phyloP scores from a whole-genome alignment of 176 grass and related monocot species.

The Elymus sibiricus region DNA sequence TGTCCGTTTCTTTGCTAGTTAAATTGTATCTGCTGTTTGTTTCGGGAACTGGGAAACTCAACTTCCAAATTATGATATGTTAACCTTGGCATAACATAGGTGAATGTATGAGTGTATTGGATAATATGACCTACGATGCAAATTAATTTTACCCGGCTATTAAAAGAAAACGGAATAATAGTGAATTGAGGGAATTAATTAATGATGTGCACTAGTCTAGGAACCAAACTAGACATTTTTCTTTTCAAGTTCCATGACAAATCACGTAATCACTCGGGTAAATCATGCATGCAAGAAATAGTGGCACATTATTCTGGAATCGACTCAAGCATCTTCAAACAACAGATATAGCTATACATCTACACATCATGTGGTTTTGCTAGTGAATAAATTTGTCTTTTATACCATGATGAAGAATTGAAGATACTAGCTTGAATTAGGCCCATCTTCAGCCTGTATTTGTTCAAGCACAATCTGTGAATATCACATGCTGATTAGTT shows the following conservation, averaged over 20 bases:
- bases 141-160: background rate
- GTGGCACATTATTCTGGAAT: background rate
- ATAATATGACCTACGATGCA: background rate
- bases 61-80: background rate
- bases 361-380: slow-evolving; percentile 3
- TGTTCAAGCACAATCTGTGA: background rate
- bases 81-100: background rate
- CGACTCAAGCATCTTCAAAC: slow-evolving; percentile 9
- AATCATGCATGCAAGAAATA: background rate
- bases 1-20: background rate
- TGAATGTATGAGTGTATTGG: background rate
- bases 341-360: background rate
- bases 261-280: background rate
- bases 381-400: slow-evolving; percentile 1
- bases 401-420: background rate
- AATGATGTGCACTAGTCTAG: background rate
- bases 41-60: background rate
- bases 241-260: background rate
- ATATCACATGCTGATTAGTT: background rate
- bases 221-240: background rate
- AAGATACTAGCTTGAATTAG: background rate
- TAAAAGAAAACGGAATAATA: background rate
- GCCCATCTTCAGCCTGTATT: slow-evolving; percentile 9
- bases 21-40: background rate
- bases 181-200: background rate